Conservation (phyloP, 345 rosid genomes). For the Clarkia xantiana region DNA sequence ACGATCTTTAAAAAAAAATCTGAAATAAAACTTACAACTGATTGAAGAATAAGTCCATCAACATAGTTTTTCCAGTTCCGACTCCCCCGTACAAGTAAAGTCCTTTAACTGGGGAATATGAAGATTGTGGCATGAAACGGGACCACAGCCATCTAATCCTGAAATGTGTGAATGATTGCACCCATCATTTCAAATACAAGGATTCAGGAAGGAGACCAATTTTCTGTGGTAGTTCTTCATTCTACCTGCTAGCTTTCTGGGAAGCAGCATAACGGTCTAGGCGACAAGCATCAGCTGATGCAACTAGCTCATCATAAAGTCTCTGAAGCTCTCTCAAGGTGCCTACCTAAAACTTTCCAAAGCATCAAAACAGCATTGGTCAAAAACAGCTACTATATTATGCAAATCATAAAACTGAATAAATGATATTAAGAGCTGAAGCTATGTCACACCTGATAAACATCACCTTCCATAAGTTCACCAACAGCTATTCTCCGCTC, state of each 20-base stretch:
- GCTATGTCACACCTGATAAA: slow-evolving; percentile 43
- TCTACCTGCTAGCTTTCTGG: slow-evolving; percentile 64
- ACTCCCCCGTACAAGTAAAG: slow-evolving; percentile 92
- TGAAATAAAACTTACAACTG: slow-evolving; percentile 47
- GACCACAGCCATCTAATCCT: slow-evolving; percentile 99
- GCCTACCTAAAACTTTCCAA: slow-evolving; percentile 33
- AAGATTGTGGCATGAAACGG: slow-evolving; percentile 62
- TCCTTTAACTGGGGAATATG: slow-evolving; percentile 75
- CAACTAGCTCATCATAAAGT: slow-evolving; percentile 71
- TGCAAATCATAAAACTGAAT: neutral
- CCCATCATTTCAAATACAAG: no score
- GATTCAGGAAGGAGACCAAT: no score
- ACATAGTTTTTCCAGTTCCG: slow-evolving; percentile 97
- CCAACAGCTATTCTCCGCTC: slow-evolving; percentile 60
- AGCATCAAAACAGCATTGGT: no score
- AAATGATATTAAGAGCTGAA: neutral
- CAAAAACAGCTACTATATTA: no score
- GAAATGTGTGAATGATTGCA: slow-evolving; percentile 10
- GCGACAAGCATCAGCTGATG: slow-evolving; percentile 62
- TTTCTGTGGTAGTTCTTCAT: no score
- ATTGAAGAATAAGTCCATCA: slow-evolving; percentile 86
- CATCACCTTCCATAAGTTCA: slow-evolving; percentile 80
- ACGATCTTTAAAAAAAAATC: no score
- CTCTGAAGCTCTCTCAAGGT: slow-evolving; percentile 84
- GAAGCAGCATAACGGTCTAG: slow-evolving; percentile 88